Evolutionary conservation across 768 basidiomycete genomes (phyloP).

Genomic region (Podaxis sp.): DNA sequence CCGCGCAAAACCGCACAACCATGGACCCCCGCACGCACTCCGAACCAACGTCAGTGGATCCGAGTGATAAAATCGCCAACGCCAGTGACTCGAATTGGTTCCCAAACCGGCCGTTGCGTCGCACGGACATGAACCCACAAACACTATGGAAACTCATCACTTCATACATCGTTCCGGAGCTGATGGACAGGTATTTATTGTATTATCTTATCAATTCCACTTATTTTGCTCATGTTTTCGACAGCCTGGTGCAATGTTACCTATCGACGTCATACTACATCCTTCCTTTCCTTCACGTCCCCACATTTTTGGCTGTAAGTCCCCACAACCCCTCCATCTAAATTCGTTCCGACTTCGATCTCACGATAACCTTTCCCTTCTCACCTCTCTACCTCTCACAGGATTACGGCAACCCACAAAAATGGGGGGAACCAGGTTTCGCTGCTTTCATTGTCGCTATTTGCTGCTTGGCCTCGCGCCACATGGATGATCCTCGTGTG

Average conservation of each 20-base stretch:
- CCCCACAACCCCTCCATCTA: constrained; percentile 12
- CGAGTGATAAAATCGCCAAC: constrained; percentile 29
- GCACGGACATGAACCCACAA: constrained; percentile 84
- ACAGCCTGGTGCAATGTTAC: constrained; percentile 78
- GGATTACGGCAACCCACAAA: constrained; percentile 93
- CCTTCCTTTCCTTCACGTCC: constrained; percentile 90
- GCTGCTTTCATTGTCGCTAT: constrained; percentile 92
- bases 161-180: constrained; percentile 80
- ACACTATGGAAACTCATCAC: constrained; percentile 86
- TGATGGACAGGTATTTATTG: constrained; percentile 82
- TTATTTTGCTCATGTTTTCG: constrained; percentile 19
- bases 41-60: constrained; percentile 17
- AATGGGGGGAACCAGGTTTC: constrained; percentile 96
- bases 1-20: constrained; percentile 29
- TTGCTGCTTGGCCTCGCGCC: constrained; percentile 88
- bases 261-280: constrained; percentile 93
- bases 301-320: constrained; percentile 77
- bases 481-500: constrained; percentile 90
- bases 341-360: constrained; percentile 6
- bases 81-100: constrained; percentile 66
- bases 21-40: constrained; percentile 10
- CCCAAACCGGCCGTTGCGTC: constrained; percentile 73
- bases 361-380: constrained; percentile 11
- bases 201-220: constrained; percentile 2
- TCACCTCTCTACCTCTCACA: constrained; percentile 24